These are phyloP conservation scores for Cadophora sp. DNA, from an alignment of 2,329 filamentous ascomycete genomes.

Conservation along the genomic window DNA sequence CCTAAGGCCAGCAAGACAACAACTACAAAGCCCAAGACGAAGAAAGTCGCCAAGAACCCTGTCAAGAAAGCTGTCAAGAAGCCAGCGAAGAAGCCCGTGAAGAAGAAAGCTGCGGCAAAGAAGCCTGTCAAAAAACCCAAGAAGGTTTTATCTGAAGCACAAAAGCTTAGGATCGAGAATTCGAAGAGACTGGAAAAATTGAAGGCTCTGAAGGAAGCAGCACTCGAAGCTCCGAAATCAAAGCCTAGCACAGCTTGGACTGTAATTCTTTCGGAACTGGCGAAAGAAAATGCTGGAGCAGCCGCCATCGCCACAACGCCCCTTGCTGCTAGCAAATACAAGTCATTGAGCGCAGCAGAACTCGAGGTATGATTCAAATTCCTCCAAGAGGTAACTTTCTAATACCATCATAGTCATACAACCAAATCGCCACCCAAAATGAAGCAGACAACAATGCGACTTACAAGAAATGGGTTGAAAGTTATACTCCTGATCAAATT, in stretches of 20 bases:
- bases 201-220: constrained; percentile 23
- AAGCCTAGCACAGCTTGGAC: constrained; percentile 40
- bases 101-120: constrained; percentile 28
- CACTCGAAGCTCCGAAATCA: constrained; percentile 45
- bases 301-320: constrained; percentile 4
- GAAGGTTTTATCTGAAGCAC: constrained; percentile 37
- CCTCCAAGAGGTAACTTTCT: constrained; percentile 9
- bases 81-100: constrained; percentile 37
- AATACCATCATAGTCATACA: constrained; percentile 54
- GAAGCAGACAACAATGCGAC: constrained; percentile 50
- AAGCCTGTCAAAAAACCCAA: constrained; percentile 39
- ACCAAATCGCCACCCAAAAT: constrained; percentile 55
- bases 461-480: constrained; percentile 60
- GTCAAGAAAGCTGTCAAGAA: constrained; percentile 36
- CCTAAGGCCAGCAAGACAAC: constrained; percentile 38
- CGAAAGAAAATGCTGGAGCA: not conserved
- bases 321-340: constrained; percentile 41
- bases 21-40: constrained; percentile 26
- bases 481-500: constrained; percentile 63
- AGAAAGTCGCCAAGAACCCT: constrained; percentile 34
- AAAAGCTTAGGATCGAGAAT: constrained; percentile 12
- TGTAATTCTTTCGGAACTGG: constrained; percentile 23
- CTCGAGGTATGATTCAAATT: constrained; percentile 44
- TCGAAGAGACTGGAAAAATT: not conserved
- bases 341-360: constrained; percentile 44